These are phyloP conservation scores for Colletotrichum truncatum DNA, from an alignment of 2,329 filamentous ascomycete genomes.

Conservation along the genomic window DNA sequence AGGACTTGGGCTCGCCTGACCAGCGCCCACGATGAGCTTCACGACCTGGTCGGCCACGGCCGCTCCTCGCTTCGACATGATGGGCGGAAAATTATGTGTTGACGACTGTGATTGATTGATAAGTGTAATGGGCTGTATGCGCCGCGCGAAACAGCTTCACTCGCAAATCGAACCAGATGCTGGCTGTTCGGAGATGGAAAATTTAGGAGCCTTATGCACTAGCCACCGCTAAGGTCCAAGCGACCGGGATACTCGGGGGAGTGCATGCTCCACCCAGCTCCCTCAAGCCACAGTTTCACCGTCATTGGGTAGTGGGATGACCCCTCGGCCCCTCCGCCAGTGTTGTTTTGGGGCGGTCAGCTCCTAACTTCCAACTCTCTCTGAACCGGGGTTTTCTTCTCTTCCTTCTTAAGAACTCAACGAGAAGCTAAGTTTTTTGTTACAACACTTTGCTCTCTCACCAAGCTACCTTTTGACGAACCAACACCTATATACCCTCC, in stretches of 20 bases:
- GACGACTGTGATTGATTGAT: neutral
- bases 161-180: constrained; percentile 1
- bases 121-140: constrained; percentile 3
- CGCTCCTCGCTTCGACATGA: constrained; percentile 62
- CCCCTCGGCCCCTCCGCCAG: constrained; percentile 28
- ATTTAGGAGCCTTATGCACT: constrained; percentile 30
- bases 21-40: constrained; percentile 97
- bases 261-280: constrained; percentile 13
- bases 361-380: constrained; percentile 21
- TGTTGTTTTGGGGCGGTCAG: constrained; percentile 25
- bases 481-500: neutral
- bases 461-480: neutral
- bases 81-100: constrained; percentile 32
- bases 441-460: constrained; percentile 9
- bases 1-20: constrained; percentile 92
- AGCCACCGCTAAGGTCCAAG: constrained; percentile 30
- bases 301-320: constrained; percentile 32
- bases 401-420: constrained; percentile 21
- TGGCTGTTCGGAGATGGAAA: constrained; percentile 26
- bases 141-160: constrained; percentile 10
- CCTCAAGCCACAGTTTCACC: constrained; percentile 30
- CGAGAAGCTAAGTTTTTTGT: constrained; percentile 20
- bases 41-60: constrained; percentile 76
- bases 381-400: neutral
- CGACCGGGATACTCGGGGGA: constrained; percentile 28